Evolutionary conservation across 164 flowering plant genomes (phyloP).

Genomic region (Piper betle): DNA sequence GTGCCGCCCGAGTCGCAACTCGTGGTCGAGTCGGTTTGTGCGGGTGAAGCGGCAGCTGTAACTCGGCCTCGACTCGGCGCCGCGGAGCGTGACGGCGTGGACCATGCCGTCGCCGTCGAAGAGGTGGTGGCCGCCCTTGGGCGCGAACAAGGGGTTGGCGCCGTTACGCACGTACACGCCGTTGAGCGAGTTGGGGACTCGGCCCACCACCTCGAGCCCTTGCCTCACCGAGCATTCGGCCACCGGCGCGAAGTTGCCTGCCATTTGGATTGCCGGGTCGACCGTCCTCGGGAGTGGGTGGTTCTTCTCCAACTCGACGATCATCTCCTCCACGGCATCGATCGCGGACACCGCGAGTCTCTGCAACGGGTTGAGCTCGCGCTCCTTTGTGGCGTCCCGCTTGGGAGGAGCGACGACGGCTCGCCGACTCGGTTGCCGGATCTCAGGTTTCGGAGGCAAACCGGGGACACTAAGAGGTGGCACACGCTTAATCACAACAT

Average conservation of each 20-base stretch:
- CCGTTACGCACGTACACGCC: slow-evolving; percentile 45
- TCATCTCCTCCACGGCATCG: slow-evolving; percentile 17
- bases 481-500: background rate
- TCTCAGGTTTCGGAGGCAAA: background rate
- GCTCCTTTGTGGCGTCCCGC: background rate
- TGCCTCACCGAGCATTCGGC: slow-evolving; percentile 21
- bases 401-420: background rate
- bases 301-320: slow-evolving; percentile 13
- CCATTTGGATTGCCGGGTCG: slow-evolving; percentile 32
- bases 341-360: slow-evolving; percentile 18
- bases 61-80: slow-evolving; percentile 9
- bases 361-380: slow-evolving; percentile 23
- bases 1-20: slow-evolving; percentile 15
- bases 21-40: slow-evolving; percentile 28
- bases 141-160: slow-evolving; percentile 28
- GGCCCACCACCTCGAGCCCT: slow-evolving; percentile 17
- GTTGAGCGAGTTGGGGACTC: slow-evolving; percentile 17
- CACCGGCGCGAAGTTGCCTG: slow-evolving; percentile 43
- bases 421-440: background rate
- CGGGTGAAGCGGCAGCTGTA: slow-evolving; percentile 35
- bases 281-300: slow-evolving; percentile 16
- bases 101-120: slow-evolving; percentile 52
- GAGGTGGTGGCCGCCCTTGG: slow-evolving; percentile 31
- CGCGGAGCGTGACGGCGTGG: slow-evolving; percentile 25
- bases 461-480: background rate